Base-by-base conservation (phyloP, 2,329 filamentous ascomycete genomes). In the Phialocephala sp. region DNA sequence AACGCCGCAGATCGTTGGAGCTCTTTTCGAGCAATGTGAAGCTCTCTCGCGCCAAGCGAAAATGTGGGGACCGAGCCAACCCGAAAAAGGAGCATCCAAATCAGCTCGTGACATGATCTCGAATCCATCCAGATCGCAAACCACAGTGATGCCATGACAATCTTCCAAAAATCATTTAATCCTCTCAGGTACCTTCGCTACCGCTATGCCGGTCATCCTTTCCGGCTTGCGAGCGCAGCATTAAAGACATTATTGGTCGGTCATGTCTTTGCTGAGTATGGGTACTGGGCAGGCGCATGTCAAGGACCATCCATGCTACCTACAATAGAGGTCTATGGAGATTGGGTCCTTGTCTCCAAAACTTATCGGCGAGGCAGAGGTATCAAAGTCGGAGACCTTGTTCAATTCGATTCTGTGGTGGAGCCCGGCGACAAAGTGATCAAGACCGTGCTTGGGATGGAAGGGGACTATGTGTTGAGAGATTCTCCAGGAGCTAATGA, bases 361-460 rank as follows among this genome's bases (percentile, higher is more conserved):
- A 80, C 83, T n/a, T 85, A 90, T 77, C 86, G 90, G 8, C 83
- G 87, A 36, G 94, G 94, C 4, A 86, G 89, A 24, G 83, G 81
- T 14, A 78, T 91, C 39, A 77, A 79, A 72, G 89, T 97, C n/a
- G 95, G 95, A 35, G 95, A 99, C 78, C 79, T 97, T 12, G 88
- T 98, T 58, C 84, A 86, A 27, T 97, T 91, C 78, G 84, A 87
- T 64, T 91, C 94, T 71, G 95, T 95, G 18, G 82, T 89, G 50
- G 85, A 89, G 66, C 78, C 85, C 14, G 81, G 84, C 8, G 77
- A 79, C 63, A 79, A 80, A 65, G 91, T 88, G 14, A 85, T 93
- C 60, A 99, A 99, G 83, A 86, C 95, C 32, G 74, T 77, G 3
- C 43, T 77, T 27, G 76, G 75, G 0, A 36, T 77, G 60, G 69